These are phyloP conservation scores for Coprinopsis cinerea DNA, from an alignment of 768 basidiomycete genomes.

Conservation along the genomic window DNA sequence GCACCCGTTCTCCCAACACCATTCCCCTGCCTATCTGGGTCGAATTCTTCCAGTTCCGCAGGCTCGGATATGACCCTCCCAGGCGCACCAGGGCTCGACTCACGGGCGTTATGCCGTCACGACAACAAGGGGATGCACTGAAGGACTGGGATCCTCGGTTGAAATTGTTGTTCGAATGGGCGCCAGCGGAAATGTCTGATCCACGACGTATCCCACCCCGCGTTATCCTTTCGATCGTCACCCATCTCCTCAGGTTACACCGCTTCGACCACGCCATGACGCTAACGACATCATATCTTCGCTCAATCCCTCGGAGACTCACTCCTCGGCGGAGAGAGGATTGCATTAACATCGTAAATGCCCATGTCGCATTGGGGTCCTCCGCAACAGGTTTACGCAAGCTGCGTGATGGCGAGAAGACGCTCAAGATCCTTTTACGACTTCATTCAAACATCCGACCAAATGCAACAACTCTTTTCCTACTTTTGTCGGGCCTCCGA, in stretches of 20 bases:
- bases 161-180: constrained; percentile 3
- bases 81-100: background rate
- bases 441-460: constrained; percentile 48
- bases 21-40: constrained; percentile 51
- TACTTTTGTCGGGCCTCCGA: constrained; percentile 50
- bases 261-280: background rate
- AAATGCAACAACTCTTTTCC: constrained; percentile 51
- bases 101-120: background rate
- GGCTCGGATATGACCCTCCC: background rate
- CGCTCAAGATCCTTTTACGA: constrained; percentile 38
- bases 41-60: constrained; percentile 46
- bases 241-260: constrained; percentile 5
- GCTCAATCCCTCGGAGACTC: constrained; percentile 39
- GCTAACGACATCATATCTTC: constrained; percentile 44
- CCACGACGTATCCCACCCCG: background rate
- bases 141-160: constrained; percentile 7
- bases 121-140: background rate
- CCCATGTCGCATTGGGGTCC: constrained; percentile 35
- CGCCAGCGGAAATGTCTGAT: background rate
- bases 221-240: background rate
- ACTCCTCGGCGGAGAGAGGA: constrained; percentile 24
- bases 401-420: constrained; percentile 39
- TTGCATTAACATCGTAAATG: constrained; percentile 52
- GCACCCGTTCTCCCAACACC: constrained; percentile 5
- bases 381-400: constrained; percentile 31